Base-by-base conservation (phyloP, 805 yeast species). In the Kodamaea lidongshanica region DNA sequence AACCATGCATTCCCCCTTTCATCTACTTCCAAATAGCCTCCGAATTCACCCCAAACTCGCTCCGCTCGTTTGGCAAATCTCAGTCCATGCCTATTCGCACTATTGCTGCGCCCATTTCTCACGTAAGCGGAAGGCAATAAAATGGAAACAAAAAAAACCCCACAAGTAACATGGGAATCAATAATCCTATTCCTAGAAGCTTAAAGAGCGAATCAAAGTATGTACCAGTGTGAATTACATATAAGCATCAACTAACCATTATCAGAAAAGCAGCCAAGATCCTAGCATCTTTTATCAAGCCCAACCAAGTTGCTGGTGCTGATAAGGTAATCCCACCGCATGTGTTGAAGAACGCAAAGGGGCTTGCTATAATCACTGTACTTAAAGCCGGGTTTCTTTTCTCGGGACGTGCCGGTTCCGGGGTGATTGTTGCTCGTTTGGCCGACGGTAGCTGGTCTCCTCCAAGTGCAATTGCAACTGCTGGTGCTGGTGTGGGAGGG, bases 401-500 rank as follows among this genome's bases (percentile, higher is more conserved):
- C 55, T 84, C 95, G 3, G 98, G 97, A 16, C 74, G 98, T 54
- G 97, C 96, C 1, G 98, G 98, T 15, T 84, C 95, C 1, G 98
- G 98, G 41, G 84, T 89, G 19, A 82, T 89, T 38, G 94, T 89
- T 15, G 95, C 96, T 4, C 67, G 96, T 37, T 67, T 92, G 28
- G 94, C 94, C 2, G 97, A 92, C 57, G 97, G 96, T 1, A 59
- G 82, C 0, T 89, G 98, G 98, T 87, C 96, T 9, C 94, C 96
- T 3, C 98, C 98, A 1, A 79, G 94, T 2, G 98, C 96, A 7
- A 80, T 92, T 42, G 79, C 77, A 31, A 84, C 96, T 13, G 97
- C 95, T 3, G 98, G 97, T 46, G 97, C 96, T 4, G 97, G 98
- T 49, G 96, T 92, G 5, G 98, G 98, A 37, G 98, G 98, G 25